Evolutionary conservation across 192 early-diverging fungal genomes (phyloP), one percentile per base, ranked within the genome.

Genomic region (Backusella luteola): DNA sequence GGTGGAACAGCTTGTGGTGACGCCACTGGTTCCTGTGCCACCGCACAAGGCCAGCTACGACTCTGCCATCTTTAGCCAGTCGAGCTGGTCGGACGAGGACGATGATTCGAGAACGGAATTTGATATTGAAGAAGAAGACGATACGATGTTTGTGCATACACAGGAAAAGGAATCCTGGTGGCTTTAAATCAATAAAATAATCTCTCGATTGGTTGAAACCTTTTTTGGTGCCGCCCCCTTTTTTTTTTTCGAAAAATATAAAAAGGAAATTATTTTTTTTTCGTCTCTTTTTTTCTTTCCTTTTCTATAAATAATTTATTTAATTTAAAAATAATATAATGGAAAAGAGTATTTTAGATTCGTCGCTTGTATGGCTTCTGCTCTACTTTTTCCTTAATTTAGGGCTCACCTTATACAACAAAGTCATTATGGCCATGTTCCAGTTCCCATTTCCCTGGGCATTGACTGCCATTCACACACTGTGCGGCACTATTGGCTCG

Each of bases 401-500:
- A 19, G 76, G 90, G 4, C 83, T 97, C 29, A 96, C 96, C 2
- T 84, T 97, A 19, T 94, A 93, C 83, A 96, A 93, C 85, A 96
- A 97, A 84, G 88, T 90, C 56, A 91, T 96, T 49, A 84, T 96
- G 71, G 86, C 90, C 67, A 86, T 90, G 73, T 90, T 91, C 76
- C 71, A 86, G 36, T 97, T 94, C 78, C 85, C 84, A 5, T 95
- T 90, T 76, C 96, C 96, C 7, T 96, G 96, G 96, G 90, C 92
- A 7, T 84, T 97, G 0, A 97, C 96, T 0, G 93, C 93, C 2
- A 88, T 95, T 69, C 96, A 97, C 79, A 92, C 91, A 9, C 74
- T 94, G 1, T 88, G 90, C 66, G 89, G 92, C 49, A 87, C 90
- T 1, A 74, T 94, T 29, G 96, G 96, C 0, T 91, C 88, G 34